These are phyloP conservation scores for Aspergillus vadensis DNA, from an alignment of 2,329 filamentous ascomycete genomes.

Conservation along the genomic window DNA sequence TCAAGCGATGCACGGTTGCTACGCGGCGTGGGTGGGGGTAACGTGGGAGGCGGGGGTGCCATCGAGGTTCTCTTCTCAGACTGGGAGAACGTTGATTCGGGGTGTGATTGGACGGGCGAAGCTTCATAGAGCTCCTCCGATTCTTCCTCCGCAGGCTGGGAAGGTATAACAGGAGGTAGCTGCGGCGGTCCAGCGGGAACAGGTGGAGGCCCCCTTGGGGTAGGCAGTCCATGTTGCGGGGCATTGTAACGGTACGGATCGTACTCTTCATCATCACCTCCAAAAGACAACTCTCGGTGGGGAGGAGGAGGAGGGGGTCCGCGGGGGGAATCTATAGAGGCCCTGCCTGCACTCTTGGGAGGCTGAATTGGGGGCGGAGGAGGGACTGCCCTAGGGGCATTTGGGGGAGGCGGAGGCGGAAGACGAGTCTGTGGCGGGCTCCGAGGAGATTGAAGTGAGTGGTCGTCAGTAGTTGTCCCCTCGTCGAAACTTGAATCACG, in stretches of 20 bases:
- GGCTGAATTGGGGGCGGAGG: slow-evolving; percentile 67
- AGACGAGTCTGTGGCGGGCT: slow-evolving; percentile 41
- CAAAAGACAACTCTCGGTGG: slow-evolving; percentile 45
- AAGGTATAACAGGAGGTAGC: slow-evolving; percentile 24
- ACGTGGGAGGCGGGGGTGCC: slow-evolving; percentile 49
- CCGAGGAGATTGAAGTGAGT: slow-evolving; percentile 51
- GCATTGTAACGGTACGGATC: slow-evolving; percentile 56
- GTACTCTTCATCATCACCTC: slow-evolving; percentile 56
- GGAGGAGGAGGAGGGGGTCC: slow-evolving; percentile 51
- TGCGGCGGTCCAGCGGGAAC: slow-evolving; percentile 23
- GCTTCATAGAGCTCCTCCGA: slow-evolving; percentile 52
- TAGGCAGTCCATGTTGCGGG: slow-evolving; percentile 36
- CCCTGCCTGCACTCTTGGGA: slow-evolving; percentile 45
- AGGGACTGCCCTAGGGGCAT: slow-evolving; percentile 62
- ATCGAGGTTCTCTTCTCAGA: slow-evolving; percentile 47
- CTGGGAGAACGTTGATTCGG: slow-evolving; percentile 35
- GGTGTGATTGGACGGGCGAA: slow-evolving; percentile 42
- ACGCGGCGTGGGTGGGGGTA: slow-evolving; percentile 44
- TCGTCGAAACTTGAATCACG: slow-evolving; percentile 77
- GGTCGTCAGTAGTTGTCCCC: slow-evolving; percentile 58
- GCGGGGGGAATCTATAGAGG: slow-evolving; percentile 36
- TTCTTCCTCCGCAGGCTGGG: slow-evolving; percentile 36
- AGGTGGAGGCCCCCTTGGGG: slow-evolving; percentile 31
- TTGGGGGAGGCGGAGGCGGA: slow-evolving; percentile 58
- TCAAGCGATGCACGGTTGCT: slow-evolving; percentile 65